Evolutionary conservation across 306 rosid genomes (phyloP).

Genomic region (Cucumis hystrix): DNA sequence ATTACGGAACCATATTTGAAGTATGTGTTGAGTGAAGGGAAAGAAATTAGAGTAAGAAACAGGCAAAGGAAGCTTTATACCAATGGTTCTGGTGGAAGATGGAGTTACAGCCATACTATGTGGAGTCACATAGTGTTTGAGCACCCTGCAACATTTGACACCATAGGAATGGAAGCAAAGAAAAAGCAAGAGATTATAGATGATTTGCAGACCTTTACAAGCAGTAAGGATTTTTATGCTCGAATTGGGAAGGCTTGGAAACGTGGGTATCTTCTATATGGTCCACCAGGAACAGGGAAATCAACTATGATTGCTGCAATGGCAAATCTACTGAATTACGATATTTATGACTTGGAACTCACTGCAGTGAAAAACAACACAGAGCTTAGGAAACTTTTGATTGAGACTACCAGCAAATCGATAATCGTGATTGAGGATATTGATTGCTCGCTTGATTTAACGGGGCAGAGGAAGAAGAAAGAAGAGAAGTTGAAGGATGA

Average conservation of each 20-base stretch:
- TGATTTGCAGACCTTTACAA: conserved; percentile 60
- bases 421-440: conserved; percentile 84
- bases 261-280: neutral
- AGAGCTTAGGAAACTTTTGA: conserved; percentile 69
- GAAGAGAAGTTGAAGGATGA: conserved; percentile 25
- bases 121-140: conserved; percentile 90
- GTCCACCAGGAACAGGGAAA: neutral
- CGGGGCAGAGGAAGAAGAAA: conserved; percentile 81
- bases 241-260: conserved; percentile 80
- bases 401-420: conserved; percentile 75
- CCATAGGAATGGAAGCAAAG: conserved; percentile 65
- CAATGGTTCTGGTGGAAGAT: conserved; percentile 60
- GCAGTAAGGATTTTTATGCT: conserved; percentile 63
- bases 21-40: conserved; percentile 62
- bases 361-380: conserved; percentile 90
- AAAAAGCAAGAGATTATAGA: conserved; percentile 62
- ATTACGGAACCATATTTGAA: conserved; percentile 44
- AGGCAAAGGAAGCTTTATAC: conserved; percentile 78
- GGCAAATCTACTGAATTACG: conserved; percentile 65
- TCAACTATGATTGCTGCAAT: conserved; percentile 81
- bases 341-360: conserved; percentile 78
- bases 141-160: conserved; percentile 79
- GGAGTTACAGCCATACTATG: conserved; percentile 64
- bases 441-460: conserved; percentile 83
- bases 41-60: conserved; percentile 45